Evolutionary conservation across 805 yeast species (phyloP), one percentile per base, ranked within the genome.

Genomic region (Peterozyma toletana): DNA sequence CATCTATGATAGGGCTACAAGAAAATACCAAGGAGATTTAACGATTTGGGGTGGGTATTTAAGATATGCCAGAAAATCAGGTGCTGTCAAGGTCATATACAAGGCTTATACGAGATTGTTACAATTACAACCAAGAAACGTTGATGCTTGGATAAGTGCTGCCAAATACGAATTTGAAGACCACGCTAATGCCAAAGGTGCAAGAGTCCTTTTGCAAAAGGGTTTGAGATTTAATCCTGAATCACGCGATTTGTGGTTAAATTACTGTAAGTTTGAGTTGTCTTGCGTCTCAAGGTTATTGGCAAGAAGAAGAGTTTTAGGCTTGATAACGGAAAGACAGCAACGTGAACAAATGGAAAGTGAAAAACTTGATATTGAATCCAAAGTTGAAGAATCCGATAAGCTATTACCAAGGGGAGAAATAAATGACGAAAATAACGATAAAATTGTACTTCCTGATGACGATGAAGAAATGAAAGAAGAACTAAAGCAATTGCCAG

Each of bases 151-250:
- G 99, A 77, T 93, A 37, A 77, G 87, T 55, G 97, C 96, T 18
- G 96, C 97, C 30, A 86, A 86, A 58, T 88, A 87, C 63, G 98
- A 93, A 64, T 83, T 86, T 55, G 96, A 91, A 53, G 77, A 76
- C 29, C 88, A 93, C 62, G 86, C 91, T 35, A 85, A 89, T 53
- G 86, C 95, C 38, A 80, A 83, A 57, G 90, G 95, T 38, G 90
- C 97, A 17, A 76, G 99, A 61, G 78, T 79, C 9, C 71, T 93
- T 21, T 80, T 89, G 61, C 96, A 90, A 62, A 78, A 85, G 51
- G 95, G 84, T 30, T 69, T 93, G 35, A 73, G 95, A 60, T 85
- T 93, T 61, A 91, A 91, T 57, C 74, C 83, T 2, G 90, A 86
- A 41, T 75, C 82, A 9, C 60, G 70, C 14, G 75, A 73, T 45